Base-by-base conservation (phyloP, 1,284 basidiomycete genomes). In the Flammula alnicola region DNA sequence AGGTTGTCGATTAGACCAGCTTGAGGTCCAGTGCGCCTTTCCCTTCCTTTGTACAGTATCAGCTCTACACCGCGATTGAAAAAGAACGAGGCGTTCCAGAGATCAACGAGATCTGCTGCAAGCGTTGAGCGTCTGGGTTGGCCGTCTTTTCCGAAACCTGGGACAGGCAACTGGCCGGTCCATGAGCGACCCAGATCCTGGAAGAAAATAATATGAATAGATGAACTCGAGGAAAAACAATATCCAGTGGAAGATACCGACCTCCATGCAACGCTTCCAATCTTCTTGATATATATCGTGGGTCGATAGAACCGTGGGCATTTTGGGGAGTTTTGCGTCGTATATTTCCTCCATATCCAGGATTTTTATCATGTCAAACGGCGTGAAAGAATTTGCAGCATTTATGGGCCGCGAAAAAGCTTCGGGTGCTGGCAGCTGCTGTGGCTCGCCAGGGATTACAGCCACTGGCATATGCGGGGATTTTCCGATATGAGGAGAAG, bases 41-140 rank as follows among this genome's bases (percentile, higher is more conserved):
- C 82, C 35, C 78, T 80, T 36, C 89, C 89, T 63, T 84, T 88
- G 74, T 82, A 91, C 9, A 92, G 72, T 25, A 88, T 76, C 40
- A 88, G 68, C 59, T 92, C 89, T 27, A 87, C 79, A 14, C 83
- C 83, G 40, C 89, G 86, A 23, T 76, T 69, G 49, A 78, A 63
- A 74, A 90, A 90, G 71, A 90, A 92, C 10, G 78, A 80, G 36
- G 68, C 65, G 63, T 91, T 91, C 89, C 89, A 92, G 26, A 88
- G 72, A 55, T 89, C 83, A 54, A 91, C 71, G 25, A 91, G 74
- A 60, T 89, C 86, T 12, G 79, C 78, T n/a, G 81, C 68, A 30
- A 90, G 71, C 11, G 69, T 73, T 22, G 85, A 77, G 12, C 82
- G 78, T 59, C 79, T 82, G 12, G 83, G 63, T 50, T 74, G 73